Evolutionary conservation across 2,329 filamentous ascomycete species (phyloP).

Genomic region (Aspergillus novoparasiticus): DNA sequence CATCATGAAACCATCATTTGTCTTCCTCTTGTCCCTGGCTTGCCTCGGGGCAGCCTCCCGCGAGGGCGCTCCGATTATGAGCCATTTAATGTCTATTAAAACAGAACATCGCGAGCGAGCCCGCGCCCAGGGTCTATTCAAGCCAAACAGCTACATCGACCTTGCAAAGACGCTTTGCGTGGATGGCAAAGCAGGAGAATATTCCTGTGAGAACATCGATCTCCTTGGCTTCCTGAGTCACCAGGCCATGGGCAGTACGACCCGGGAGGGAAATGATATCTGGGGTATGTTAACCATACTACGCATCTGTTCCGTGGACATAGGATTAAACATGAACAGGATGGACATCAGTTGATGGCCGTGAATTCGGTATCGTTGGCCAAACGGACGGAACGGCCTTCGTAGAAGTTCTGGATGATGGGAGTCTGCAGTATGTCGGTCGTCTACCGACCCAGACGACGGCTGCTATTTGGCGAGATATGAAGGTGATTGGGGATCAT

Average conservation of each 20-base stretch:
- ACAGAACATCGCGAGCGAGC: constrained; percentile 14
- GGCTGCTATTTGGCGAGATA: constrained; percentile 17
- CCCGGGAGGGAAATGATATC: constrained; percentile 23
- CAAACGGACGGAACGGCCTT: constrained; percentile 23
- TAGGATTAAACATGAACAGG: constrained; percentile 1
- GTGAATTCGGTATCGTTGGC: constrained; percentile 22
- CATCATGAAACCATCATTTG: constrained; percentile 17
- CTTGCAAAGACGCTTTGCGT: constrained; percentile 10
- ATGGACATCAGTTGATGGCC: constrained; percentile 20
- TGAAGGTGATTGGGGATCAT: constrained; percentile 22
- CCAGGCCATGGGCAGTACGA: constrained; percentile 22
- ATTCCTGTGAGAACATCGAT: constrained; percentile 21
- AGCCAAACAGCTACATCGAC: constrained; percentile 17
- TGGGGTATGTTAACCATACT: constrained; percentile 14
- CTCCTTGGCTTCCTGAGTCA: constrained; percentile 20
- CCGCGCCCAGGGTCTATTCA: constrained; percentile 16
- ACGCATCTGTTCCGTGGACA: not conserved
- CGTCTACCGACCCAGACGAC: constrained; percentile 20
- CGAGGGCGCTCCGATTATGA: constrained; percentile 14
- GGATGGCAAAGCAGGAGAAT: constrained; percentile 21
- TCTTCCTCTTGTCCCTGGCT: constrained; percentile 15
- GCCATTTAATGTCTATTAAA: constrained; percentile 20
- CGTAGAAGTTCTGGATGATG: constrained; percentile 18
- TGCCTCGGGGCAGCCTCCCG: constrained; percentile 13
- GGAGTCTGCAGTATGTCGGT: constrained; percentile 21